Evolutionary conservation across 2,329 filamentous ascomycete genomes (phyloP), one percentile per base, ranked within the genome.

Genomic region (Zasmidium angulare): DNA sequence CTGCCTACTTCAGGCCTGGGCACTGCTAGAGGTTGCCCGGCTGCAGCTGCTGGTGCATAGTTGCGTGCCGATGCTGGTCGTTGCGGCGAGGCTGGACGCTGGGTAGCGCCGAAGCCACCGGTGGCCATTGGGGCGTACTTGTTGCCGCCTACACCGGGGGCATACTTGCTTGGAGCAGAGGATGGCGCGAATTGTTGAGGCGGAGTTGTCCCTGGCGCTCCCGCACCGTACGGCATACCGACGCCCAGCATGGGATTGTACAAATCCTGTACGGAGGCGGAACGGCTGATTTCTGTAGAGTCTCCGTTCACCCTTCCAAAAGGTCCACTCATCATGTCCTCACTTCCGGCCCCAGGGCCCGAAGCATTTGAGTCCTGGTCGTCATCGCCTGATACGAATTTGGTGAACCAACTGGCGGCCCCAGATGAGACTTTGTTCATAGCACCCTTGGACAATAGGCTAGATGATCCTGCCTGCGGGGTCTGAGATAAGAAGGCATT

Each of bases 351-450:
- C 3, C 79, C 79, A 12, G 84, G 80, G 9, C 80, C 84, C 55
- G 82, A 82, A 0, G 84, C 85, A 10, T 81, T 81, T 6, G 63
- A 62, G 31, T 81, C 81, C 53, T 91, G 89, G 54, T 85, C 85
- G 56, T 98, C 93, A 60, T 97, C 93, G 14, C 95, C 96, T 53
- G 90, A 87, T 61, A 99, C 92, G 71, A 99, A 99, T 70, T 92
- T 97, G 77, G 93, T 98, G 77, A 99, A 97, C 60, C 89, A 91
- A 64, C 87, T 92, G 84, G 91, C 93, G 72, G 98, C 86, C 31
- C 89, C 91, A 62, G 89, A 92, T 1, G 93, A 95, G 0, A 98
- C 91, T 76, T 96, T 96, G 75, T 96, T 93, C 84, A 98, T 96
- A 74, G 87, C 97, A 6, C 93, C 92, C 74, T 95, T 96, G 1